A percentile compares a stretch with the other conserved stretches of the same genome.
These are phyloP conservation scores for Fusarium sarcochroum DNA, from an alignment of 2,329 filamentous ascomycete genomes.

Conservation along the genomic window DNA sequence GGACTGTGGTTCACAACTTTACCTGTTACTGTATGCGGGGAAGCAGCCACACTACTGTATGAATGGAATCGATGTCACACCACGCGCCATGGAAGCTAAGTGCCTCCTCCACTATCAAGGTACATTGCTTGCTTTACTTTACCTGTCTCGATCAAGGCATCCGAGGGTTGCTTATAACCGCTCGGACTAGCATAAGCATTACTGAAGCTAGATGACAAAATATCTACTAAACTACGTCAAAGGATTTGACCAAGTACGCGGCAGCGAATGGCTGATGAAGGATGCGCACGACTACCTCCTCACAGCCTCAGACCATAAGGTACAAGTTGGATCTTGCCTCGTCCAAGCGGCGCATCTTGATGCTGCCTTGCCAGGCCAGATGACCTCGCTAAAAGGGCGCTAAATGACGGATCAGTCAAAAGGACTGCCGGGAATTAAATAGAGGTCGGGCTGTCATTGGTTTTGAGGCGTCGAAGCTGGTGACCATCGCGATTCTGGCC, in stretches of 20 bases:
- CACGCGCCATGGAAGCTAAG: slow-evolving; percentile 20
- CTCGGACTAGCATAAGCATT: not conserved
- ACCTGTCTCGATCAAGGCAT: not conserved
- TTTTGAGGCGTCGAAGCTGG: slow-evolving; percentile 19
- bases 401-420: slow-evolving; percentile 36
- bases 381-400: slow-evolving; percentile 38
- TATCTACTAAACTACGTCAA: slow-evolving; percentile 10
- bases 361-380: slow-evolving; percentile 36
- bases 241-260: slow-evolving; percentile 1
- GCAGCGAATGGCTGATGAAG: not conserved
- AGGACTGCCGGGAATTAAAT: slow-evolving; percentile 41
- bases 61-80: slow-evolving; percentile 42
- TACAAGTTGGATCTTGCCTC: slow-evolving; percentile 18
- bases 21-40: slow-evolving; percentile 39
- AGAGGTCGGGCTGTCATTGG: slow-evolving; percentile 33
- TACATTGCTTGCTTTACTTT: not conserved
- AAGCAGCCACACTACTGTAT: slow-evolving; percentile 35
- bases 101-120: slow-evolving; percentile 1
- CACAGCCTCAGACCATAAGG: slow-evolving; percentile 16
- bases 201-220: no score
- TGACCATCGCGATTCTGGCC: slow-evolving; percentile 30
- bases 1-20: not conserved
- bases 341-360: slow-evolving; percentile 18
- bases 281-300: slow-evolving; percentile 19
- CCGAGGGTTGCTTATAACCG: not conserved